Evolutionary conservation across 805 yeast genomes (phyloP).

Genomic region (Sugiyamaella floridensis): DNA sequence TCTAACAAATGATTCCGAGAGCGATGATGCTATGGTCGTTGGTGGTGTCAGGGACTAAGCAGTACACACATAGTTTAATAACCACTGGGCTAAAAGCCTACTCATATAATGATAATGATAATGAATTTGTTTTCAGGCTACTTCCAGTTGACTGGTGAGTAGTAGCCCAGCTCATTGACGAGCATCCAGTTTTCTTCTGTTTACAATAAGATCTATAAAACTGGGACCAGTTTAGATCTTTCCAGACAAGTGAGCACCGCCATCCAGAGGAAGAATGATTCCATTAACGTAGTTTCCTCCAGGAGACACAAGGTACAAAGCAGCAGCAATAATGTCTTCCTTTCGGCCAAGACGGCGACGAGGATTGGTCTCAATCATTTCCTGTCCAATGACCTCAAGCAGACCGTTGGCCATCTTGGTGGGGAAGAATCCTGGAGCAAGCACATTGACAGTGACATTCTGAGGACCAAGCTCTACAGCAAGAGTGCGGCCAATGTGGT

Average conservation of each 20-base stretch:
- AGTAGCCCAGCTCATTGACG: no score
- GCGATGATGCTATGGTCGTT: not conserved
- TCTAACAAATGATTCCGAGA: not conserved
- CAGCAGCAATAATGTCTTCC: slow-evolving; percentile 50
- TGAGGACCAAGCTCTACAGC: slow-evolving; percentile 61
- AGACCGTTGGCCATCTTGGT: slow-evolving; percentile 67
- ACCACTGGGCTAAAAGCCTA: not conserved
- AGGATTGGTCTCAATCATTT: slow-evolving; percentile 49
- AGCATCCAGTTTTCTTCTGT: no score
- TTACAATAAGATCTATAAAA: not conserved
- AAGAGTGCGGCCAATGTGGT: slow-evolving; percentile 56
- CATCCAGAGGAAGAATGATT: slow-evolving; percentile 60
- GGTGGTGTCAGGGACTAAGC: not conserved
- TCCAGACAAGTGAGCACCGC: slow-evolving; percentile 39
- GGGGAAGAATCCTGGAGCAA: slow-evolving; percentile 76
- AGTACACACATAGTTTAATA: no score
- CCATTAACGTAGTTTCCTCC: slow-evolving; percentile 62
- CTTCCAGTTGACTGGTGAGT: no score
- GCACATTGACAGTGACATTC: slow-evolving; percentile 59
- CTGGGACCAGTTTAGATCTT: slow-evolving; percentile 8
- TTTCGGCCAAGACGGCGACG: slow-evolving; percentile 54
- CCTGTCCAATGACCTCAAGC: slow-evolving; percentile 47
- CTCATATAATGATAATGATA: not conserved
- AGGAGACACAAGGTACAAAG: slow-evolving; percentile 49
- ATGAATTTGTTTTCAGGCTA: not conserved